Evolutionary conservation across 2,329 filamentous ascomycete species (phyloP), one percentile per base, ranked within the genome.

Genomic region (Furcasterigmium furcatum): DNA sequence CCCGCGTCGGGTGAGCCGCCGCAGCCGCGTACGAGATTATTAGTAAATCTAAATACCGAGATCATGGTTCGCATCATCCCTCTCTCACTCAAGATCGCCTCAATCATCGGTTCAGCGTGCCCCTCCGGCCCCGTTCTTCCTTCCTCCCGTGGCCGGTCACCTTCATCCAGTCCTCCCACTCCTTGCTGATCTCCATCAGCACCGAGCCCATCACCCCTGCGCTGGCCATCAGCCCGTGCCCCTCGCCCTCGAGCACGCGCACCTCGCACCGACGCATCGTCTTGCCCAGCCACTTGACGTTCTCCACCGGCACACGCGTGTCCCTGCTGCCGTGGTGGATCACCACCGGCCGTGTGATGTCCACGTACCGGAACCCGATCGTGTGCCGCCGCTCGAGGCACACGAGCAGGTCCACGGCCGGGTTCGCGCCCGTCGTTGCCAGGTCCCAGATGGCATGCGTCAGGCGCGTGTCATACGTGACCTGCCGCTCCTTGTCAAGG

Each of bases 281-380:
- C 66, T 91, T 91, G 47, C 91, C 91, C 8, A 99, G 77, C 94
- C 94, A 99, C 53, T 86, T 80, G 19, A 96, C 90, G 58, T 99
- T 99, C 46, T 96, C 94, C 13, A 96, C 87, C 0, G 94, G 94
- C 2, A 99, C 94, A 20, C 94, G 81, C 7, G 87, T 91, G 59
- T 99, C 94, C 56, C 88, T 84, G 59, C 83, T 89, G 30, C 94
- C 94, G 62, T 99, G 94, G 59, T 96, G 92, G 53, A 99, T 96
- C 20, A 96, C 86, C 1, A 97, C 88, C 0, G 89, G 82, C 9
- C 91, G 82, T 6, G 87, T 95, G 54, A 99, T 96, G 61, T 99
- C 94, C 16, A 96, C 92, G 61, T 99, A 99, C 41, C 91, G 84
- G 70, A 99, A 99, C 0, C 94, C 94, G 56, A 99, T 96, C 0